Evolutionary conservation across 2,329 filamentous ascomycete species (phyloP).

Genomic region (Aspergillus thermomutatus): DNA sequence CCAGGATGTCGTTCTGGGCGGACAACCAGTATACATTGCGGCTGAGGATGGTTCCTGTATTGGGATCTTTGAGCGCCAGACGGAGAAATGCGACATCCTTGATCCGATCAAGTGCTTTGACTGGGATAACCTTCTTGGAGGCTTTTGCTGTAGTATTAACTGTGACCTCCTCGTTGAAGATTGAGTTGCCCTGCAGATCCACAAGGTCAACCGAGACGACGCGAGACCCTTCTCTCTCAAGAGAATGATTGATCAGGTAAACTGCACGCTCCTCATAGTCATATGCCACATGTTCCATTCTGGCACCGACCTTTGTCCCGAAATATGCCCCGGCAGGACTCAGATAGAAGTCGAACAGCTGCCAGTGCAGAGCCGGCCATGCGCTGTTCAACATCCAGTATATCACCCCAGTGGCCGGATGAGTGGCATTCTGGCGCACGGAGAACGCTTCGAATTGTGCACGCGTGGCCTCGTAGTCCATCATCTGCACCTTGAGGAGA

Average conservation of each 20-base stretch:
- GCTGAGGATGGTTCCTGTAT: conserved; percentile 39
- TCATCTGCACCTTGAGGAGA: conserved; percentile 57
- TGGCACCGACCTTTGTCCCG: conserved; percentile 52
- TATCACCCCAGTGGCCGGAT: conserved; percentile 58
- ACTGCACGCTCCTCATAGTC: conserved; percentile 48
- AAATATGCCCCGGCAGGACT: conserved; percentile 58
- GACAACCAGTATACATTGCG: conserved; percentile 62
- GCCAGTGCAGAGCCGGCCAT: conserved; percentile 65
- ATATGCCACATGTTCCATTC: conserved; percentile 54
- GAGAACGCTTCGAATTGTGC: conserved; percentile 58
- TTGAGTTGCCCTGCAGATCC: conserved; percentile 43
- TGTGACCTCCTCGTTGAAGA: conserved; percentile 34
- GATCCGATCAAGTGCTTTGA: conserved; percentile 32
- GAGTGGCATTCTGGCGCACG: conserved; percentile 47
- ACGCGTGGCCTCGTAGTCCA: conserved; percentile 63
- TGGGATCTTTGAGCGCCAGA: conserved; percentile 43
- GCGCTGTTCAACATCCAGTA: conserved; percentile 68
- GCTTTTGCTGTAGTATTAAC: conserved; percentile 46
- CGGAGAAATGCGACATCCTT: conserved; percentile 51
- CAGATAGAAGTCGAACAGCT: conserved; percentile 62
- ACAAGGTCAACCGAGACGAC: conserved; percentile 51
- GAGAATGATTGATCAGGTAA: conserved; percentile 55
- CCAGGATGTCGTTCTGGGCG: conserved; percentile 45
- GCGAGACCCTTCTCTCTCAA: conserved; percentile 40
- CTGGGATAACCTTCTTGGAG: conserved; percentile 35